phyloP scores from a whole-genome alignment of 2,329 filamentous ascomycete genomes.

The Ustilaginoidea virens region DNA sequence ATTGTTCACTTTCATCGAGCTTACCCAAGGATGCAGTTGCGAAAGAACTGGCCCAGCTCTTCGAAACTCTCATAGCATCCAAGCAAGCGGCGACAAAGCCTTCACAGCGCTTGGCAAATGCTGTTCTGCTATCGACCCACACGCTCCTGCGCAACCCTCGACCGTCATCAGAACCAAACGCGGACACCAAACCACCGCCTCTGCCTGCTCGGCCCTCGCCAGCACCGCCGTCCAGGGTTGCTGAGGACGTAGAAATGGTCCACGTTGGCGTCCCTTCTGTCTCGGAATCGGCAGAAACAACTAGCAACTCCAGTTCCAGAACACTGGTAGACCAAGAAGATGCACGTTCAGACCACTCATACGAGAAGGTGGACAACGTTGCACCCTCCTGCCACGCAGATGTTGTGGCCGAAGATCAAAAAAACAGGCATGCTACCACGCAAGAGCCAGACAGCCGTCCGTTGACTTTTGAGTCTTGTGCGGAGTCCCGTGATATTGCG shows the following conservation, averaged over 20 bases:
- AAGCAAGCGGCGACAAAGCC: slow-evolving; percentile 49
- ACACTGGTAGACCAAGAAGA: slow-evolving; percentile 33
- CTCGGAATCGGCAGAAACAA: slow-evolving; percentile 19
- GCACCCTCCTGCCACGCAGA: slow-evolving; percentile 5
- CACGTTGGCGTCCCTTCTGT: slow-evolving; percentile 16
- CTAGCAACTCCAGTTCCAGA: slow-evolving; percentile 33
- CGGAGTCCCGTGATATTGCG: too few species aligned
- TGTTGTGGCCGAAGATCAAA: slow-evolving; percentile 4
- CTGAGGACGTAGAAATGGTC: slow-evolving; percentile 19
- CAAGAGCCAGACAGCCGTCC: background rate
- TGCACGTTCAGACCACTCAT: slow-evolving; percentile 19
- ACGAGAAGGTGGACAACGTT: slow-evolving; percentile 16
- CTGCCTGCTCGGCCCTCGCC: slow-evolving; percentile 33
- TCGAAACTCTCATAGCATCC: slow-evolving; percentile 52
- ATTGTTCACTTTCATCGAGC: slow-evolving; percentile 18
- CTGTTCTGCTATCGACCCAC: slow-evolving; percentile 50
- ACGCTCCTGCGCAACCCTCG: slow-evolving; percentile 19
- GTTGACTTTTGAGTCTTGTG: too few species aligned
- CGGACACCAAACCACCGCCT: slow-evolving; percentile 25
- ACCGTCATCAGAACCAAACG: slow-evolving; percentile 10
- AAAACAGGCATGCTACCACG: slow-evolving; percentile 2
- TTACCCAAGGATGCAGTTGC: slow-evolving; percentile 41
- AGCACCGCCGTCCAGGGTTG: slow-evolving; percentile 15
- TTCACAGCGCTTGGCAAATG: slow-evolving; percentile 61
- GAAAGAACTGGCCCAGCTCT: slow-evolving; percentile 55